These are phyloP conservation scores for Starmerella sirachaensis DNA, from an alignment of 805 yeast genomes.

Conservation along the genomic window DNA sequence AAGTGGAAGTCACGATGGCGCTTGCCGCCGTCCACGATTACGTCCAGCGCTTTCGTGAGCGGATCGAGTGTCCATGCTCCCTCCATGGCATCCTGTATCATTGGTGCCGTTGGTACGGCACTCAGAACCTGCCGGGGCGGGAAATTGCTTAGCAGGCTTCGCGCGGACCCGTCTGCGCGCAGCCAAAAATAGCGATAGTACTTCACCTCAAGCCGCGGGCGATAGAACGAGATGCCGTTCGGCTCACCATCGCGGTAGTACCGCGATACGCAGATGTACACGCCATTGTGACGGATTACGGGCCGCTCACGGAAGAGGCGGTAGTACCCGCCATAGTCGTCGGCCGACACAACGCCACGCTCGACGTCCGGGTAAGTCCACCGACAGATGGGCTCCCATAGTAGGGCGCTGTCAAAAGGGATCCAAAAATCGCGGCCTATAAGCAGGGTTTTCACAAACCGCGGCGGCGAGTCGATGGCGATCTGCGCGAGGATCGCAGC, in stretches of 20 bases:
- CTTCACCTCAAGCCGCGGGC: constrained; percentile 73
- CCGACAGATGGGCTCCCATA: constrained; percentile 24
- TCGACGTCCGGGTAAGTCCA: constrained; percentile 13
- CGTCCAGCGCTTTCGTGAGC: constrained; percentile 39
- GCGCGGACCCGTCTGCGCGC: constrained; percentile 62
- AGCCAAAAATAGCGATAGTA: constrained; percentile 80
- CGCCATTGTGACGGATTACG: constrained; percentile 65
- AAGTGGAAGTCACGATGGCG: constrained; percentile 50
- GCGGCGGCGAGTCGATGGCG: constrained; percentile 18
- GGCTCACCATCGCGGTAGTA: constrained; percentile 76
- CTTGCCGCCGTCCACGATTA: constrained; percentile 38
- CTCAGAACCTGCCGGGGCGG: constrained; percentile 57
- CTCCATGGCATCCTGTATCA: constrained; percentile 10
- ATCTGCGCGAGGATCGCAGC: constrained; percentile 23
- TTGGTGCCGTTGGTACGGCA: neutral
- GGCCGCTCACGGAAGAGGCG: constrained; percentile 55
- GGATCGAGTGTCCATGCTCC: constrained; percentile 43
- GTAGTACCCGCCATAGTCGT: constrained; percentile 30
- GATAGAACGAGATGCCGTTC: constrained; percentile 43
- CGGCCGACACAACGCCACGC: constrained; percentile 7
- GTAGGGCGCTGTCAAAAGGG: constrained; percentile 18
- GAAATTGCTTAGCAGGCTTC: constrained; percentile 54
- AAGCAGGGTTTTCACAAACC: constrained; percentile 14
- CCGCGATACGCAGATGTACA: constrained; percentile 74
- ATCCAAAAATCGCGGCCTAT: constrained; percentile 18